A percentile compares a stretch with the other conserved stretches of the same genome.
Conservation (phyloP, 306 rosid genomes). For the Cicer cuneatum region DNA sequence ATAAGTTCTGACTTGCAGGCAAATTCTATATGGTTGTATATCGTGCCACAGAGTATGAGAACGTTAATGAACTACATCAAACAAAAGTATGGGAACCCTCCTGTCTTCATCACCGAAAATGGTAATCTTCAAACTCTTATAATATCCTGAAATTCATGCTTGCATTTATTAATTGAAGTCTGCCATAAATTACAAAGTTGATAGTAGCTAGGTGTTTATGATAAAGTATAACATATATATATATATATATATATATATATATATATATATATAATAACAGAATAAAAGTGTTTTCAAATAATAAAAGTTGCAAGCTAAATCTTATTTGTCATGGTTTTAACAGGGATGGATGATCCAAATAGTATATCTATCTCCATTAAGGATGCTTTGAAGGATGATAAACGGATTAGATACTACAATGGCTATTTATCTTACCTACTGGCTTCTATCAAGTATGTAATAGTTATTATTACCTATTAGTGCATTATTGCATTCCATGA, state of each 20-base stretch:
- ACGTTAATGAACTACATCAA: constrained; percentile 82
- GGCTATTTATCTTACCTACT: constrained; percentile 68
- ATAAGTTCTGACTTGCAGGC: constrained; percentile 68
- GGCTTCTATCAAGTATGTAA: constrained; percentile 60
- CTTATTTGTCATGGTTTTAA: constrained; percentile 9
- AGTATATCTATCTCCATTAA: constrained; percentile 50
- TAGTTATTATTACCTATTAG: neutral
- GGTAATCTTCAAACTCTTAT: constrained; percentile 58
- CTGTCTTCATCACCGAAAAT: constrained; percentile 81
- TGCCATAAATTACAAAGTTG: neutral
- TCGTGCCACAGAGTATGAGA: constrained; percentile 89
- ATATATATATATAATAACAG: no score
- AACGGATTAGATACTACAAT: constrained; percentile 72
- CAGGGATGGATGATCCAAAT: constrained; percentile 98
- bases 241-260: no score
- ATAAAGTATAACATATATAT: neutral
- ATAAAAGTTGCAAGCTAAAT: constrained; percentile 34
- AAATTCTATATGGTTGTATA: constrained; percentile 86
- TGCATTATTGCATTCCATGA: neutral
- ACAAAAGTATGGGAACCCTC: constrained; percentile 81
- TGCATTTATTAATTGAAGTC: constrained; percentile 17
- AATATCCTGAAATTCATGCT: neutral
- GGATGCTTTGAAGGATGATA: constrained; percentile 79
- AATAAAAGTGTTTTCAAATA: neutral
- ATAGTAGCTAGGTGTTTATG: neutral